Evolutionary conservation across 2,329 filamentous ascomycete genomes (phyloP).

Genomic region (Acrodontium crateriforme): DNA sequence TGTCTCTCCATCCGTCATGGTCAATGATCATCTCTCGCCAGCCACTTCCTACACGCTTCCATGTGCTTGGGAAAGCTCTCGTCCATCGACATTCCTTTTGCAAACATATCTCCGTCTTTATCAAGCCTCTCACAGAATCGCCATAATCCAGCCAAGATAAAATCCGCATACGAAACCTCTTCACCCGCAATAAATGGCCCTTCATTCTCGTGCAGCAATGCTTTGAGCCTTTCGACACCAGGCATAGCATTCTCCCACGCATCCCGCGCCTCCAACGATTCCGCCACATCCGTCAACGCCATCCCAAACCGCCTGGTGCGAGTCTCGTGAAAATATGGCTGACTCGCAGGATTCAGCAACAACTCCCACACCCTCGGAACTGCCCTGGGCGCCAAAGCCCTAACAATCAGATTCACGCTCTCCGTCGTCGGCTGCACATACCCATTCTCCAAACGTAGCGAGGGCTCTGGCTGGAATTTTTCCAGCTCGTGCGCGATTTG

Average conservation of each 20-base stretch:
- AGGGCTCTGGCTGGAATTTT: slow-evolving; percentile 41
- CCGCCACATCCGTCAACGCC: slow-evolving; percentile 31
- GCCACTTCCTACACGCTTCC: slow-evolving; percentile 27
- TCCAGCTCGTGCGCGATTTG: slow-evolving; percentile 48
- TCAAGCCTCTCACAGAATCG: slow-evolving; percentile 23
- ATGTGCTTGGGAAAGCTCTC: slow-evolving; percentile 22
- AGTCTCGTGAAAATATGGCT: slow-evolving; percentile 43
- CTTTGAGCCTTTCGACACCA: slow-evolving; percentile 23
- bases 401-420: slow-evolving; percentile 29
- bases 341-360: slow-evolving; percentile 39
- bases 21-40: slow-evolving; percentile 25
- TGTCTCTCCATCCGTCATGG: too few species aligned
- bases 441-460: slow-evolving; percentile 41
- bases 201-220: slow-evolving; percentile 40
- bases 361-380: slow-evolving; percentile 35
- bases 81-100: slow-evolving; percentile 28
- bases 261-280: slow-evolving; percentile 31
- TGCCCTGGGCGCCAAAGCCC: slow-evolving; percentile 28
- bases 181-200: slow-evolving; percentile 51
- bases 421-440: slow-evolving; percentile 25
- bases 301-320: slow-evolving; percentile 38
- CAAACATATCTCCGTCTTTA: slow-evolving; percentile 25
- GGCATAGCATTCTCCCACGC: slow-evolving; percentile 35
- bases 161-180: slow-evolving; percentile 42
- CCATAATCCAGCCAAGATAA: slow-evolving; percentile 37